Conservation (phyloP, 768 basidiomycete genomes). For the Mycena galopus region DNA sequence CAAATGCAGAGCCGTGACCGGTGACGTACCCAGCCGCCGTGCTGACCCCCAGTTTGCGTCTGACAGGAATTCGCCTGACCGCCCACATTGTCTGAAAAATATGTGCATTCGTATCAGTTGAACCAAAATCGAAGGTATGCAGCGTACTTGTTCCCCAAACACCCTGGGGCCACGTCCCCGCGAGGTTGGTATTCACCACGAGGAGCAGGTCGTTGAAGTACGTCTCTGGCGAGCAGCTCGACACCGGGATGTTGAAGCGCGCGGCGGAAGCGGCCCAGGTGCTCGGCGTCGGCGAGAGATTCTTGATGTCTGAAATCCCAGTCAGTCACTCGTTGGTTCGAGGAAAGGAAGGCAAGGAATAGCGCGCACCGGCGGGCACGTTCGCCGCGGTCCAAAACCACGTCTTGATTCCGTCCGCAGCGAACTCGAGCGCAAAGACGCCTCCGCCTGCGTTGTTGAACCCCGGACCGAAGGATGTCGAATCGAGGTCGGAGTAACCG, state of each 20-base stretch:
- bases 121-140: not conserved
- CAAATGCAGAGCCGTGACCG: constrained; percentile 31
- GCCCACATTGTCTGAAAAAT: constrained; percentile 36
- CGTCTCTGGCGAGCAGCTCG: constrained; percentile 45
- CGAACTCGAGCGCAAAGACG: constrained; percentile 56
- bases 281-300: constrained; percentile 6
- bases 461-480: constrained; percentile 52
- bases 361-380: constrained; percentile 25
- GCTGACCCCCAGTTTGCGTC: constrained; percentile 27
- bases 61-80: constrained; percentile 32
- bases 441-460: constrained; percentile 60
- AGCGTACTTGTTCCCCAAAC: constrained; percentile 51
- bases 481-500: constrained; percentile 49
- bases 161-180: constrained; percentile 44
- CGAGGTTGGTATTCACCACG: constrained; percentile 56
- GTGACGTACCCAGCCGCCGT: constrained; percentile 33
- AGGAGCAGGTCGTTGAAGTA: constrained; percentile 54
- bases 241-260: constrained; percentile 47
- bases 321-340: not conserved
- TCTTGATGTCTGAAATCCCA: constrained; percentile 8
- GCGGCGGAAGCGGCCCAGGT: constrained; percentile 8
- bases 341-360: constrained; percentile 31
- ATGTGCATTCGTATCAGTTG: constrained; percentile 1
- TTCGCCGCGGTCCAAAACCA: constrained; percentile 47
- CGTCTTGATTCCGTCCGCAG: constrained; percentile 56